Percentiles rank a stretch among this genome's conserved stretches.
Conservation (phyloP, 192 early-diverging fungal species). For the Kickxella alabastrina region DNA sequence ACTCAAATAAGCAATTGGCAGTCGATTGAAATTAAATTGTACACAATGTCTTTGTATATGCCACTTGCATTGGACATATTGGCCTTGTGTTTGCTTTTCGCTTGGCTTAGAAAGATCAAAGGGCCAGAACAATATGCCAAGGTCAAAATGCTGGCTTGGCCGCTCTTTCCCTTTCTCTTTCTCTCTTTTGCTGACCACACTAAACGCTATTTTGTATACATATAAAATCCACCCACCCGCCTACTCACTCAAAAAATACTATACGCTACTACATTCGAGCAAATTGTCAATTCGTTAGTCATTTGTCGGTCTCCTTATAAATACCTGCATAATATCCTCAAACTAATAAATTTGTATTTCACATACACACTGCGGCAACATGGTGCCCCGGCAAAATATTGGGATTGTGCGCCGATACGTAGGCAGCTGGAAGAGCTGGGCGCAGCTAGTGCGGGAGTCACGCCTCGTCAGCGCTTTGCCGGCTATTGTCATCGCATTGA, state of each 20-base stretch:
- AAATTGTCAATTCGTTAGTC: background rate
- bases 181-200: background rate
- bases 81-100: background rate
- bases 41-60: background rate
- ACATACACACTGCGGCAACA: background rate
- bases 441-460: constrained; percentile 17
- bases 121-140: no score
- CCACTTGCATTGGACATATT: background rate
- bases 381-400: background rate
- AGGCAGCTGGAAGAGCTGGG: constrained; percentile 42
- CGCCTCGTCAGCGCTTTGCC: constrained; percentile 33
- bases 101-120: no score
- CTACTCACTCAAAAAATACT: background rate
- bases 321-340: no score
- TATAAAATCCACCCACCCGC: background rate
- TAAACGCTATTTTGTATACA: background rate
- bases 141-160: no score
- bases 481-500: constrained; percentile 21
- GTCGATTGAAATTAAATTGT: background rate
- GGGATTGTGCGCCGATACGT: background rate
- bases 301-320: background rate
- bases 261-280: no score
- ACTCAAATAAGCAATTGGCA: background rate
- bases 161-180: constrained; percentile 2
- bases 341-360: background rate